Base-by-base conservation (phyloP, 441 rosid species). In the Rhodomyrtus psidioides region DNA sequence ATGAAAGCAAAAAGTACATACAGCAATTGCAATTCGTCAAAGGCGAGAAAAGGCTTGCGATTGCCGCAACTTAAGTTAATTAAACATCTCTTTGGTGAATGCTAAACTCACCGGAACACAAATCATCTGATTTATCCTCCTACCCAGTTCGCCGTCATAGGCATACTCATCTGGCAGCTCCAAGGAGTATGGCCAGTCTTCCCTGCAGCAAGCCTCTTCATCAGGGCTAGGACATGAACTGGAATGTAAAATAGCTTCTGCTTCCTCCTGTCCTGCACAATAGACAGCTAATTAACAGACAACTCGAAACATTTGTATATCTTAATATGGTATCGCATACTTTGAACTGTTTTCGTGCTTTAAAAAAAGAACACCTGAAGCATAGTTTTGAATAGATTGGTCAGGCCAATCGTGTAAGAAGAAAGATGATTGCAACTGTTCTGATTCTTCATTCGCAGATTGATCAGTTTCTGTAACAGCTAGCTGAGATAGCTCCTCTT, bases 401-500 rank as follows among this genome's bases (percentile, higher is more conserved):
- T 85, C 75, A 65, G 87, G 83, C 94, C 95, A 92, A 82, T 90
- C 90, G 59, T 87, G 90, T 19, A 79, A 85, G 55, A 87, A 87
- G 84, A 81, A 56, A 27, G 91, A 70, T 81, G 86, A 28, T 82
- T 87, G 85, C 86, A 90, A 86, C 58, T 91, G 87, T 9, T 90
- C 88, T 6, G 82, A 90, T 46, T 82, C 89, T 60, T 56, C 89
- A 34, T 55, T 84, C 19, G 92, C 88, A 88, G 92, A 90, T 49
- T 74, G 89, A 83, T 90, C 84, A 81, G 54, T 87, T 85, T 94
- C 94, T 26, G 90, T 87, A 54, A 94, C 91, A 56, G 95, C 92
- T 24, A 95, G 94, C 85, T 91, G 95, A 15, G 94, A 93, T 75
- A 95, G 88, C 85, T 95, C 95, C 86, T 94, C 95, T 90, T 95